phyloP scores from a whole-genome alignment of 768 basidiomycete genomes.

The Auriculariales sp. region DNA sequence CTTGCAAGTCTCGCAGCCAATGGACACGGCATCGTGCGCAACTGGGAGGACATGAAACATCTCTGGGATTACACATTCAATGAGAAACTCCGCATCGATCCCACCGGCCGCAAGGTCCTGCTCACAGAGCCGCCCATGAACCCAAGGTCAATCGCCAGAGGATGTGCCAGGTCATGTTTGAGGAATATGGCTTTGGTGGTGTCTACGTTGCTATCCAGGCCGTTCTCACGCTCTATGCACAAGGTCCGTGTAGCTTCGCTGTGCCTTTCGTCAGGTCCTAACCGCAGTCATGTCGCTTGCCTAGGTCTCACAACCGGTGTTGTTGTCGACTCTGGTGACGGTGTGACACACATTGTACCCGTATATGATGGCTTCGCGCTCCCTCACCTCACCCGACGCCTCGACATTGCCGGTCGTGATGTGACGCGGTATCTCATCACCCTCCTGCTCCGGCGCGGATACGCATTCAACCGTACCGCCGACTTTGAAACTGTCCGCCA shows the following conservation, averaged over 20 bases:
- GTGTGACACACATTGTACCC: conserved; percentile 97
- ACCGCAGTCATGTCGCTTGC: background rate
- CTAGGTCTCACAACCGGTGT: conserved; percentile 94
- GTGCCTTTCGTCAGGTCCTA: background rate
- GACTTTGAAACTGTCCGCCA: conserved; percentile 98
- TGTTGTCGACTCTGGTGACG: conserved; percentile 97
- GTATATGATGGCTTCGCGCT: conserved; percentile 96
- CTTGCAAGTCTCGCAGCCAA: conserved; percentile 92
- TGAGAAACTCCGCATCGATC: conserved; percentile 85
- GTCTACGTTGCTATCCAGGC: conserved; percentile 99
- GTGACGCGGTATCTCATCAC: conserved; percentile 99
- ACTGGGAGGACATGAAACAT: conserved; percentile 98
- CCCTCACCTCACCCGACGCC: conserved; percentile 83
- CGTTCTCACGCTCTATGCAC: conserved; percentile 93
- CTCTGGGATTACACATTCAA: conserved; percentile 98
- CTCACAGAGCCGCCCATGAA: conserved; percentile 99
- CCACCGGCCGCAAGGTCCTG: conserved; percentile 79
- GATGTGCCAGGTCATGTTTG: conserved; percentile 99
- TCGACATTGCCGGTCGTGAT: conserved; percentile 96
- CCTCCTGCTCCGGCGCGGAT: conserved; percentile 99
- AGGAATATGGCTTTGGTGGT: conserved; percentile 93
- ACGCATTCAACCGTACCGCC: conserved; percentile 98
- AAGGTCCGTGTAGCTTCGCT: conserved; percentile 61
- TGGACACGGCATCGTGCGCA: conserved; percentile 99
- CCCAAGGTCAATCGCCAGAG: conserved; percentile 82